These are phyloP conservation scores for Agaricus sinodeliciosus DNA, from an alignment of 768 basidiomycete species.

Conservation along the genomic window DNA sequence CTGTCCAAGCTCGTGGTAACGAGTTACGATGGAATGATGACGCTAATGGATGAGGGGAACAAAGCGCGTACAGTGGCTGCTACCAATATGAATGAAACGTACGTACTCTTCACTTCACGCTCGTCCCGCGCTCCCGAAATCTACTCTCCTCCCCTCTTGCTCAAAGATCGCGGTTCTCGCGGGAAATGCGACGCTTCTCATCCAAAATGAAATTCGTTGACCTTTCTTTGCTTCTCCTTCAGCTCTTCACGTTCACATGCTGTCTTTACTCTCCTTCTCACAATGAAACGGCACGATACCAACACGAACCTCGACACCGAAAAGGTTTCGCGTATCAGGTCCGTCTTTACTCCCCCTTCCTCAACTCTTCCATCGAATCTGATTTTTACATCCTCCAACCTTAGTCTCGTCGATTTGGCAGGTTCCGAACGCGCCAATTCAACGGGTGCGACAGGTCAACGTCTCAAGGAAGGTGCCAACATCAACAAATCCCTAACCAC, in stretches of 20 bases:
- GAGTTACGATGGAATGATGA: conserved; percentile 96
- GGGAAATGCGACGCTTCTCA: not conserved
- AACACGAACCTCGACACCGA: conserved; percentile 89
- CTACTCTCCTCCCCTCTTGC: conserved; percentile 6
- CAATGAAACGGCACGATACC: conserved; percentile 84
- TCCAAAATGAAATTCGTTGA: not conserved
- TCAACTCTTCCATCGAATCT: conserved; percentile 5
- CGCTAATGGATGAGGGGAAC: conserved; percentile 99
- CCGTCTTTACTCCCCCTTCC: conserved; percentile 14
- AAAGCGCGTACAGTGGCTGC: conserved; percentile 98
- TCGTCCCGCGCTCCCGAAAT: conserved; percentile 1
- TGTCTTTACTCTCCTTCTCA: conserved; percentile 92
- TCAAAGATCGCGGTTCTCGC: not conserved
- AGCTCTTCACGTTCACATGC: conserved; percentile 97
- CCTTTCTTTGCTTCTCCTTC: conserved; percentile 4
- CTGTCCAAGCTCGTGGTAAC: conserved; percentile 88
- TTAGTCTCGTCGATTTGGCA: conserved; percentile 88
- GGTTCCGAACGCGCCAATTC: conserved; percentile 97
- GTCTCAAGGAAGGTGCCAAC: conserved; percentile 95
- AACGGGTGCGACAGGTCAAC: conserved; percentile 93
- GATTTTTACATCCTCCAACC: conserved; percentile 3
- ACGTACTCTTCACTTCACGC: conserved; percentile 20
- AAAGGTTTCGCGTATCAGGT: conserved; percentile 98
- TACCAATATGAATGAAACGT: conserved; percentile 99
- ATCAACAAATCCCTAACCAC: conserved; percentile 99